Conservation (phyloP, 768 basidiomycete species). For the Wakefieldia striispora region DNA sequence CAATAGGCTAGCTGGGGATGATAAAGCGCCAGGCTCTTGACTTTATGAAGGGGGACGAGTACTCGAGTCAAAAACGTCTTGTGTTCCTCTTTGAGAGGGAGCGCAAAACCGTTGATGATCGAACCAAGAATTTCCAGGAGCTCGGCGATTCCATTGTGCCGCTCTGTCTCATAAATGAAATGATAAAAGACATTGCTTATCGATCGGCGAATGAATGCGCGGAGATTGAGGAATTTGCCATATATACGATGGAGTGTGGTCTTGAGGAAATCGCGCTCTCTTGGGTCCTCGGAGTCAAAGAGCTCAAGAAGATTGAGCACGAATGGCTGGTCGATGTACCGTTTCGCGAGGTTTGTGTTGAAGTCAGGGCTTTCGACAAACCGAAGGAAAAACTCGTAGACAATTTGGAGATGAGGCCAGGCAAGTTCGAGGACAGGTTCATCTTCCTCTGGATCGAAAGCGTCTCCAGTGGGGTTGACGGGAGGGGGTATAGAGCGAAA, state of each 20-base stretch:
- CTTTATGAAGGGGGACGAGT: conserved; percentile 95
- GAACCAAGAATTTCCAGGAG: conserved; percentile 97
- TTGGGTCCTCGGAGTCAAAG: conserved; percentile 97
- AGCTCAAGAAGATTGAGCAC: conserved; percentile 95
- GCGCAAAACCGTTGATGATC: conserved; percentile 98
- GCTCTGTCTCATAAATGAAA: conserved; percentile 97
- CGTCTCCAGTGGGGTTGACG: conserved; percentile 97
- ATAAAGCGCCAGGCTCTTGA: conserved; percentile 94
- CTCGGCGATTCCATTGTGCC: conserved; percentile 99
- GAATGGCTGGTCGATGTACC: conserved; percentile 94
- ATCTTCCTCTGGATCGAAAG: conserved; percentile 99
- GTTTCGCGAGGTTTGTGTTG: conserved; percentile 96
- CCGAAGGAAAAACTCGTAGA: conserved; percentile 99
- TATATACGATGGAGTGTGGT: conserved; percentile 99
- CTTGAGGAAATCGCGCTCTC: conserved; percentile 99
- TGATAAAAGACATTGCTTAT: conserved; percentile 99
- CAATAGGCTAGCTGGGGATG: conserved; percentile 99
- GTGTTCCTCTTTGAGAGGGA: conserved; percentile 98
- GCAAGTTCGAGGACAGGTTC: conserved; percentile 98
- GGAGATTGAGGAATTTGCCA: conserved; percentile 97
- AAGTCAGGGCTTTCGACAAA: conserved; percentile 98
- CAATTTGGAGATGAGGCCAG: conserved; percentile 99
- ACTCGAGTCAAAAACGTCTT: conserved; percentile 95
- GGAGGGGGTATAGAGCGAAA: conserved; percentile 99
- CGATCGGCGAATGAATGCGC: conserved; percentile 96